These are phyloP conservation scores for Suhomyces faveliae DNA, from an alignment of 805 yeast genomes.

Conservation along the genomic window DNA sequence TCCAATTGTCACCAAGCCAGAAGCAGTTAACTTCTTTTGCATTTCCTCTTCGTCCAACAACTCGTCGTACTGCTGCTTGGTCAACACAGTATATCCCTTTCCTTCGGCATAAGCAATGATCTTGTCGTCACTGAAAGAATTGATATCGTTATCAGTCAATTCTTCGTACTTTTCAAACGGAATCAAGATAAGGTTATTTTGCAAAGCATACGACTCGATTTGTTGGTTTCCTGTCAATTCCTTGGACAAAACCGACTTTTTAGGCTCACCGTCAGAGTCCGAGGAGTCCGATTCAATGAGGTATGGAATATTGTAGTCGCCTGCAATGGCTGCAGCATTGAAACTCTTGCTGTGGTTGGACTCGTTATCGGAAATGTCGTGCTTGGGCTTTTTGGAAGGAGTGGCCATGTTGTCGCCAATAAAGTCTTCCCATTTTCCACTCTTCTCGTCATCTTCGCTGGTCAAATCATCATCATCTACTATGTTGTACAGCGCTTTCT, in stretches of 20 bases:
- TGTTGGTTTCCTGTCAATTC: conserved; percentile 20
- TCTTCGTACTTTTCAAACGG: conserved; percentile 33
- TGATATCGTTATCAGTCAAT: conserved; percentile 23
- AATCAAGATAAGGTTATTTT: conserved; percentile 30
- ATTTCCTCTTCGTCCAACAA: conserved; percentile 35
- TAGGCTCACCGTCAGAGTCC: conserved; percentile 16
- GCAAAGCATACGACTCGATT: conserved; percentile 34
- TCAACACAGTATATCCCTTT: conserved; percentile 29
- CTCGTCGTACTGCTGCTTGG: conserved; percentile 24
- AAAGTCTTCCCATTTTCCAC: conserved; percentile 41
- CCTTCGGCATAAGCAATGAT: conserved; percentile 20
- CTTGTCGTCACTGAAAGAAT: conserved; percentile 22
- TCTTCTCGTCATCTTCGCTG: conserved; percentile 8
- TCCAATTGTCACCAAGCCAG: conserved; percentile 36
- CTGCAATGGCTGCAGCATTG: conserved; percentile 15
- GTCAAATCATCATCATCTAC: conserved; percentile 24
- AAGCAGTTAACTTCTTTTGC: conserved; percentile 26
- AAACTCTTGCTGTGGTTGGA: conserved; percentile 11
- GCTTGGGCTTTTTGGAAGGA: conserved; percentile 23
- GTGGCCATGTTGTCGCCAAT: conserved; percentile 26
- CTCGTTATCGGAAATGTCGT: conserved; percentile 13
- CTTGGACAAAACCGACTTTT: conserved; percentile 14
- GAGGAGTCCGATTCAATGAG: conserved; percentile 31
- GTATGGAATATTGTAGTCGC: conserved; percentile 22
- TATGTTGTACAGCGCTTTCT: conserved; percentile 33